Base-by-base conservation (phyloP, 768 basidiomycete genomes). In the Mycena galericulata region DNA sequence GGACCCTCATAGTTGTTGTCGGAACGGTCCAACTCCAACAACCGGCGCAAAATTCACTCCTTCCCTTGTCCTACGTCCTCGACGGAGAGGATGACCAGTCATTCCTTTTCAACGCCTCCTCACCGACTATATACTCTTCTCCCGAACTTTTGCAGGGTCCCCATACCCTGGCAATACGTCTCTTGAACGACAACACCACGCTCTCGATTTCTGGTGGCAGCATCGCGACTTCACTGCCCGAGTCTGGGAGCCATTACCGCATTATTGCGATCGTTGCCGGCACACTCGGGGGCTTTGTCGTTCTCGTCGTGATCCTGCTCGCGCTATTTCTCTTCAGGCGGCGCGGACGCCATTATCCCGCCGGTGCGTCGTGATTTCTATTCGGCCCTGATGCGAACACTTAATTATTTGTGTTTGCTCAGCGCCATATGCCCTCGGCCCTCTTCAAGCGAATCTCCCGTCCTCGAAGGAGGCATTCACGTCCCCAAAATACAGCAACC, bases 391-490 rank as follows among this genome's bases (percentile, higher is more conserved):
- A 20, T 7, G 34, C 4, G 7, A 14, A 14, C 34, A 4, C 5
- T 34, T 50, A 43, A 47, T 32, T 14, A 49, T 6, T 26, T 38
- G 17, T 40, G 6, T 2, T 12, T 47, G 9, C 22, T 18, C 51
- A 75, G 70, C 68, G 49, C 62, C 54, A 22, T 68, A 77, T 58
- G 67, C 70, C 22, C 74, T 72, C 57, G 74, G 77, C 10, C 75
- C 77, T 6, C 68, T 79, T 7, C 75, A 75, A 66, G 76, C 69
- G 24, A 72, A 67, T 20, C 67, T 77, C 49, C 76, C 77, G 3
- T 70, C 65, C 14, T 72, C 76, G 32, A 79, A 78, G 56, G 76
- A 78, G 70, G 79, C 77, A 18, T 79, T 77, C 64, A 79, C 79
- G 40, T 76, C 77, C 10, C 74, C 72, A 15, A 76, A 75, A 38